A percentile compares a stretch with the other conserved stretches of the same genome.
Conservation (phyloP, 495 filamentous ascomycete species). For the Neurospora sp. region DNA sequence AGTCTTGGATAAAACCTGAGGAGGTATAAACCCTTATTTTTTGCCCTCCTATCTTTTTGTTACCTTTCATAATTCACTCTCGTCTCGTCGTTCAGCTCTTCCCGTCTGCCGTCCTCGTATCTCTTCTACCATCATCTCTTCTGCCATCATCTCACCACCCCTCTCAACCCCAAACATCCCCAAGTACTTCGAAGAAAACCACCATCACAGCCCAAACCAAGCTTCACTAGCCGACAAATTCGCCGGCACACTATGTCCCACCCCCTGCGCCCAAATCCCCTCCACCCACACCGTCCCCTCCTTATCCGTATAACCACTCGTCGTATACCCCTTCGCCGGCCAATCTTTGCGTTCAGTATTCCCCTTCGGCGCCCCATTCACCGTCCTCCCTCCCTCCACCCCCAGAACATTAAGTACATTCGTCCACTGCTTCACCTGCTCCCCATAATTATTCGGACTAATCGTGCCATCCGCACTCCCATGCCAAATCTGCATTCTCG, state of each 20-base stretch:
- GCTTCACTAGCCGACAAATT: conserved; percentile 27
- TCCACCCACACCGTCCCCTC: conserved; percentile 10
- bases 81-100: neutral
- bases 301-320: conserved; percentile 26
- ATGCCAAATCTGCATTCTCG: conserved; percentile 49
- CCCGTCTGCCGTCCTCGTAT: neutral
- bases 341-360: conserved; percentile 21
- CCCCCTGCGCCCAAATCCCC: conserved; percentile 30
- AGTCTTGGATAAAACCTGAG: neutral
- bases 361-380: conserved; percentile 11
- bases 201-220: conserved; percentile 26
- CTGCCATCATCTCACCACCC: neutral
- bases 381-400: neutral
- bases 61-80: neutral
- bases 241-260: conserved; percentile 28
- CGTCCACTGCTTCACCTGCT: conserved; percentile 44
- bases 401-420: conserved; percentile 31
- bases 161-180: neutral
- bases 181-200: neutral
- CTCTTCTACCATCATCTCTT: too few species aligned
- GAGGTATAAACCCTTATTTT: neutral
- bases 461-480: conserved; percentile 38
- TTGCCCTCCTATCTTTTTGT: neutral
- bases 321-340: conserved; percentile 28
- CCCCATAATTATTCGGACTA: conserved; percentile 35